These are phyloP conservation scores for Tubosaeta sp. DNA, from an alignment of 768 basidiomycete species.

Conservation along the genomic window DNA sequence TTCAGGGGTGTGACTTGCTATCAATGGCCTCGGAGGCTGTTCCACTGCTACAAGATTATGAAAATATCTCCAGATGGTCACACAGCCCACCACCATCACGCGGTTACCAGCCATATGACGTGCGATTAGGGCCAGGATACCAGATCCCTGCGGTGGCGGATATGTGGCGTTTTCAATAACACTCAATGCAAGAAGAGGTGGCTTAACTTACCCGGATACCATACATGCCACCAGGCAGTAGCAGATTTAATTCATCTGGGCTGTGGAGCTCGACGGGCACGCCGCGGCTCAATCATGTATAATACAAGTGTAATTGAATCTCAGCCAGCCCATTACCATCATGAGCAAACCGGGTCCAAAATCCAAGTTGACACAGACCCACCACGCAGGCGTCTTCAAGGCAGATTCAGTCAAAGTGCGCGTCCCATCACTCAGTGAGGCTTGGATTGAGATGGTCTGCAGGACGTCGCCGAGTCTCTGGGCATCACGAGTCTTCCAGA, in stretches of 20 bases:
- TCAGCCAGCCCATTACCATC: not conserved
- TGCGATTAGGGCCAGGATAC: not conserved
- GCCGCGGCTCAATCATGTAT: not conserved
- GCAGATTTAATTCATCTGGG: not conserved
- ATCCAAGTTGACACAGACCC: slow-evolving; percentile 40
- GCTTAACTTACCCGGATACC: not conserved
- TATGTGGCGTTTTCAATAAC: slow-evolving; percentile 7
- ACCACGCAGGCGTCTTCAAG: slow-evolving; percentile 61
- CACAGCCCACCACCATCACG: slow-evolving; percentile 2
- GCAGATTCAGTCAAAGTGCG: slow-evolving; percentile 59
- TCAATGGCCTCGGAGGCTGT: slow-evolving; percentile 1
- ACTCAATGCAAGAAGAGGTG: not conserved
- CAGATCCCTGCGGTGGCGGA: not conserved
- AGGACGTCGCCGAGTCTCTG: slow-evolving; percentile 92
- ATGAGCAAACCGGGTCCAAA: slow-evolving; percentile 46
- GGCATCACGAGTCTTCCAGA: slow-evolving; percentile 74
- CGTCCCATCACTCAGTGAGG: slow-evolving; percentile 9
- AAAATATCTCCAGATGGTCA: slow-evolving; percentile 5
- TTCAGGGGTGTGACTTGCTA: slow-evolving; percentile 3
- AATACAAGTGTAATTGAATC: not conserved
- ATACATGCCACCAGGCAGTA: not conserved
- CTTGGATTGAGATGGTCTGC: slow-evolving; percentile 9
- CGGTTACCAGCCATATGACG: slow-evolving; percentile 1
- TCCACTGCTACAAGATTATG: slow-evolving; percentile 2
- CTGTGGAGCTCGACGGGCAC: too few species aligned